Conservation (phyloP, 805 yeast genomes). For the Saturnispora zaruensis region DNA sequence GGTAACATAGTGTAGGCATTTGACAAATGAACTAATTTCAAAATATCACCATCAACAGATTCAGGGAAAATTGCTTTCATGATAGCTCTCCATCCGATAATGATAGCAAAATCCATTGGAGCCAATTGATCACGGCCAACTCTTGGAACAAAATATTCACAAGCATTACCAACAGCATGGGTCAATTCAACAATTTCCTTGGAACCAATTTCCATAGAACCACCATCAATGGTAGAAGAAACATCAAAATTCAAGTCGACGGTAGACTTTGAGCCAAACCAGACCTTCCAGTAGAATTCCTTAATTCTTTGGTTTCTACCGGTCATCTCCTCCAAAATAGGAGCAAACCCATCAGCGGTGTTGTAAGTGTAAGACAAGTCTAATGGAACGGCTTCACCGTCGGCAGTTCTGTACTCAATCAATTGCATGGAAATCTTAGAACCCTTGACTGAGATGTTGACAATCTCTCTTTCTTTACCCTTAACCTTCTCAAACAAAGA, state of each 20-base stretch:
- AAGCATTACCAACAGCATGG: conserved; percentile 93
- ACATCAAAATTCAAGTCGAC: conserved; percentile 69
- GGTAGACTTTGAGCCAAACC: conserved; percentile 66
- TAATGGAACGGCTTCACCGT: conserved; percentile 63
- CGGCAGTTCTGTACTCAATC: conserved; percentile 84
- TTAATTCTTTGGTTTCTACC: conserved; percentile 91
- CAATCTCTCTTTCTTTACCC: conserved; percentile 61
- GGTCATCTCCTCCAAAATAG: conserved; percentile 81
- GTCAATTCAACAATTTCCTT: conserved; percentile 85
- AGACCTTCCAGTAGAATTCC: conserved; percentile 92
- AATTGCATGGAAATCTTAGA: conserved; percentile 58
- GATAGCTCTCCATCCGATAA: conserved; percentile 96
- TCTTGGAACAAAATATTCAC: conserved; percentile 91
- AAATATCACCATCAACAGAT: conserved; percentile 91
- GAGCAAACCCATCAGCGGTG: conserved; percentile 90
- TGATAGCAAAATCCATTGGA: conserved; percentile 99
- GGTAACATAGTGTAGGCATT: conserved; percentile 91
- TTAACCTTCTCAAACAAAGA: conserved; percentile 62
- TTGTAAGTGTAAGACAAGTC: conserved; percentile 71
- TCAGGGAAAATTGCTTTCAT: conserved; percentile 97
- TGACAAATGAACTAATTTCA: conserved; percentile 88
- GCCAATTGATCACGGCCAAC: conserved; percentile 79
- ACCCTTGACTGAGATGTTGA: conserved; percentile 46
- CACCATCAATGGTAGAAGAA: conserved; percentile 62
- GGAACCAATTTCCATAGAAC: conserved; percentile 56